Evolutionary conservation across 805 yeast species (phyloP).

Genomic region (Vanderwaltozyma tropicalis): DNA sequence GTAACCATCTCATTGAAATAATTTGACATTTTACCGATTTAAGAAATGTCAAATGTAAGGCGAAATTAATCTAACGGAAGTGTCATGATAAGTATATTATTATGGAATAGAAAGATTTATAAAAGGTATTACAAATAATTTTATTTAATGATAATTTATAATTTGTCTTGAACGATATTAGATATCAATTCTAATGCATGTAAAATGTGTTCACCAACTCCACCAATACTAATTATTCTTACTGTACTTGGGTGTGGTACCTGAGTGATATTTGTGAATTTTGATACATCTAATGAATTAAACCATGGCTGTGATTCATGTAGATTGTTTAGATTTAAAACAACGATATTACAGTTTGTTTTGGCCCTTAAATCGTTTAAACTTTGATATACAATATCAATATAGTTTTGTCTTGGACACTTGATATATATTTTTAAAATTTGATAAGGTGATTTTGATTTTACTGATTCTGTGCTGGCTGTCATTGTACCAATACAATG

Average conservation of each 20-base stretch:
- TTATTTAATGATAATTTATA: no score
- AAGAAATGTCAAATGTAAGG: no score
- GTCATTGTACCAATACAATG: slow-evolving; percentile 22
- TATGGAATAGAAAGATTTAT: no score
- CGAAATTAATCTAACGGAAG: no score
- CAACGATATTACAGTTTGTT: slow-evolving; percentile 27
- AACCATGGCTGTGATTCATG: slow-evolving; percentile 28
- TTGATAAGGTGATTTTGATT: slow-evolving; percentile 22
- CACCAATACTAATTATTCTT: slow-evolving; percentile 25
- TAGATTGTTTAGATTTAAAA: slow-evolving; percentile 25
- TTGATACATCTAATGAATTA: slow-evolving; percentile 14
- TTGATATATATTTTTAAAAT: slow-evolving; percentile 25
- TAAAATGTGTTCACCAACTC: slow-evolving; percentile 25
- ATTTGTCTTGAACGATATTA: slow-evolving; percentile 4
- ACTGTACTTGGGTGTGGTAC: slow-evolving; percentile 26
- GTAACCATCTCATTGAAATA: no score
- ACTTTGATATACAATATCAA: slow-evolving; percentile 20
- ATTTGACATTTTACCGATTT: no score
- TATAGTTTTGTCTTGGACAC: slow-evolving; percentile 24
- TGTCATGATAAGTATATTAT: no score
- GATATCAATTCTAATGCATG: slow-evolving; percentile 18
- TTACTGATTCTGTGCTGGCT: slow-evolving; percentile 20
- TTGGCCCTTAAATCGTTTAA: slow-evolving; percentile 23
- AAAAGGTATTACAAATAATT: no score
- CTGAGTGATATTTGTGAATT: slow-evolving; percentile 13